Conservation (phyloP, 78 protist species). For the Speleostelium caveatum region DNA sequence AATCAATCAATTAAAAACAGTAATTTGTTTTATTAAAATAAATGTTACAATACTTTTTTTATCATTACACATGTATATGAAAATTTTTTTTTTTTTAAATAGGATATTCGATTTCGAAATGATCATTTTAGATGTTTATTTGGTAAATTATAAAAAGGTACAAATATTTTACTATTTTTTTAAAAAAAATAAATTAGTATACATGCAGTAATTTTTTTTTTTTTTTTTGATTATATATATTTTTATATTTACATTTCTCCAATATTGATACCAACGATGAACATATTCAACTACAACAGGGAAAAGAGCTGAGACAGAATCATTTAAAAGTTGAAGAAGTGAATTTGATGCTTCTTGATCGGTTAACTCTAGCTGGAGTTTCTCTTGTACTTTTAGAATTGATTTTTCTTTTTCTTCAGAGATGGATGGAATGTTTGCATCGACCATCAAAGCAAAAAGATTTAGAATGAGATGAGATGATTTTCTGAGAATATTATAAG, state of each 20-base stretch:
- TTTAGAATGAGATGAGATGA: slow-evolving; percentile 92
- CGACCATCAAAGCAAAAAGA: slow-evolving; percentile 94
- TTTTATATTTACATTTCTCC: slow-evolving; percentile 55
- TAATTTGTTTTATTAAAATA: too few species aligned
- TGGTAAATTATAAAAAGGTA: too few species aligned
- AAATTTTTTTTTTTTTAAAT: too few species aligned
- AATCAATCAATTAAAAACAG: too few species aligned
- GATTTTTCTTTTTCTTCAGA: slow-evolving; percentile 64
- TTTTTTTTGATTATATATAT: too few species aligned
- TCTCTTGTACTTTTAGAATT: slow-evolving; percentile 89
- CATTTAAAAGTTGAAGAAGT: slow-evolving; percentile 90
- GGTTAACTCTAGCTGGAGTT: slow-evolving; percentile 91
- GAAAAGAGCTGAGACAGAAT: slow-evolving; percentile 91
- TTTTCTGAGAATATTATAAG: slow-evolving; percentile 95
- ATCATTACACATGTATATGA: too few species aligned
- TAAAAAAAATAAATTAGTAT: not conserved
- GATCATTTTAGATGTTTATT: too few species aligned
- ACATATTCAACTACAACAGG: slow-evolving; percentile 92
- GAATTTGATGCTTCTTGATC: slow-evolving; percentile 94
- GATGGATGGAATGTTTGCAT: slow-evolving; percentile 93
- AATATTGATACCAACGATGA: slow-evolving; percentile 89
- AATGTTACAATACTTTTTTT: too few species aligned
- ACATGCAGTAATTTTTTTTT: not conserved
- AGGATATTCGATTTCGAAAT: too few species aligned
- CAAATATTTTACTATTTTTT: too few species aligned